Percentiles rank a stretch among this genome's conserved stretches.
These are phyloP conservation scores for Cadophora luteo-olivacea DNA, from an alignment of 2,329 filamentous ascomycete species.

Conservation along the genomic window DNA sequence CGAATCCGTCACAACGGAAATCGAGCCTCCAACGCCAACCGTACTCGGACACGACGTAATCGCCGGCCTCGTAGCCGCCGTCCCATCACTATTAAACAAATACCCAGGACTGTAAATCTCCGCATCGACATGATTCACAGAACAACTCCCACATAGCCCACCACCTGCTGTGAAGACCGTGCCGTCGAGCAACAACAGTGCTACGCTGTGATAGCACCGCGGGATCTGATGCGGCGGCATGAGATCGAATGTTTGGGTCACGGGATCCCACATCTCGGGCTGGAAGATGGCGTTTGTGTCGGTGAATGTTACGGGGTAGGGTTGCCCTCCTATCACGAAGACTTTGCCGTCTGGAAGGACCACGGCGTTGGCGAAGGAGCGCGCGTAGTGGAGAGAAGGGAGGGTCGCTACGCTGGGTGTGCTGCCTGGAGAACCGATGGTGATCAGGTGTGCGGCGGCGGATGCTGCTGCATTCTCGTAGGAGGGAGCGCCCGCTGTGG, in stretches of 20 bases:
- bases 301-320: constrained; percentile 51
- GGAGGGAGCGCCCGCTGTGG: constrained; percentile 54
- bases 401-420: constrained; percentile 44
- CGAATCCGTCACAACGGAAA: background rate
- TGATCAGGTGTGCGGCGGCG: constrained; percentile 56
- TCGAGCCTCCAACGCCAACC: background rate
- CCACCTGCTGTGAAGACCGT: constrained; percentile 58
- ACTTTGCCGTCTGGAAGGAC: constrained; percentile 56
- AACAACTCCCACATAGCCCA: constrained; percentile 51
- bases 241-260: constrained; percentile 49
- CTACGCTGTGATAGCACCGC: constrained; percentile 54
- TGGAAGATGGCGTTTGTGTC: constrained; percentile 51
- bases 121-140: constrained; percentile 58
- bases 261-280: constrained; percentile 55
- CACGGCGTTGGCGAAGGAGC: constrained; percentile 54
- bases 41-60: constrained; percentile 42
- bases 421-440: constrained; percentile 47
- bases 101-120: constrained; percentile 64
- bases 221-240: constrained; percentile 32
- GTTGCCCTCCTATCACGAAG: constrained; percentile 55
- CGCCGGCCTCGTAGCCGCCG: constrained; percentile 49
- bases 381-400: constrained; percentile 48
- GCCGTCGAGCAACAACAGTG: constrained; percentile 56
- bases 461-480: constrained; percentile 54
- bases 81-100: constrained; percentile 55